Evolutionary conservation across 805 yeast genomes (phyloP), one percentile per base, ranked within the genome.

Genomic region (Yarrowia sp.): DNA sequence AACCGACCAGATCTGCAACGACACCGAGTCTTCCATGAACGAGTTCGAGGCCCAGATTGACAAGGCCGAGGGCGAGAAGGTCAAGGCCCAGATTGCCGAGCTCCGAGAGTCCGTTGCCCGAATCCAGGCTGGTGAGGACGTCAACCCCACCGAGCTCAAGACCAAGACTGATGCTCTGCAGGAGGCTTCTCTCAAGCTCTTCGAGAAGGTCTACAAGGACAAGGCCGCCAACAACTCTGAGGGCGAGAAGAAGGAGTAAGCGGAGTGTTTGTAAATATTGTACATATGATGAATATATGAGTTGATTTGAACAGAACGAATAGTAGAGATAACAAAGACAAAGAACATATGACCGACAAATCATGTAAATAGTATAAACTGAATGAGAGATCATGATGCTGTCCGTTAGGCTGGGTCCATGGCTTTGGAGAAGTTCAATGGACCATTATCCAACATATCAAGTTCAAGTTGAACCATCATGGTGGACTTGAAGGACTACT

Each of bases 131-230:
- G 87, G 87, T 70, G 88, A 84, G 73, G 88, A 85, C 68, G 87
- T 85, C 70, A 82, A 83, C 72, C 78, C 84, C 67, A 81, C 83
- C 71, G 84, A 81, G 71, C 83, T 90, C 79, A 89, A 88, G 83
- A 76, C 82, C 78, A 89, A 89, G 88, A 82, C 88, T 72, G 96
- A 89, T 75, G 92, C 87, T 78, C 83, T 89, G 77, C 93, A 89
- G 81, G 83, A 82, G 78, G 86, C 86, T 75, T 87, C 93, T 43
- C 82, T 89, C 77, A 88, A 89, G 79, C 86, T 89, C 70, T 89
- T 89, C 79, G 92, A 88, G 82, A 85, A 88, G 81, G 83, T 85
- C 77, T 85, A 81, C 81, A 78, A 78, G 79, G 65, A 65, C 59
- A 56, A 64, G 44, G 40, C 64, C 33, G 69, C 68, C 54, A 67